Conservation (phyloP, 2,329 filamentous ascomycete genomes). For the Pyrenophora seminiperda region DNA sequence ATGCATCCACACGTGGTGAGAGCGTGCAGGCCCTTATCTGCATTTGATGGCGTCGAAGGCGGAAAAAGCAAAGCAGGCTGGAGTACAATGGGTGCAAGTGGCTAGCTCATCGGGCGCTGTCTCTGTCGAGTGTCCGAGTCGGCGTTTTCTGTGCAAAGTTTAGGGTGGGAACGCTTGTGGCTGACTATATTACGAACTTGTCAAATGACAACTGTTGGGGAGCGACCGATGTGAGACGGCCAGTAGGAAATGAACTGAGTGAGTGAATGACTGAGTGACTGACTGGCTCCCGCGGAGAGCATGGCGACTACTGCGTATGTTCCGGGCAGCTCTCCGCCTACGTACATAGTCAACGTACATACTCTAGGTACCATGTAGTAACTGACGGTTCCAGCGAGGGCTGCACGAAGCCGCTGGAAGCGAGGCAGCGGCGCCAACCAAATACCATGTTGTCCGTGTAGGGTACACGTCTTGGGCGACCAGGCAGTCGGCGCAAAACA, state of each 20-base stretch:
- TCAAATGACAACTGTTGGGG: constrained; percentile 8
- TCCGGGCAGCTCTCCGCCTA: too few species aligned
- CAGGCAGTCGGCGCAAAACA: constrained; percentile 1
- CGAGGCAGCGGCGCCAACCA: constrained; percentile 3
- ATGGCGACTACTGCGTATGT: constrained; percentile 8
- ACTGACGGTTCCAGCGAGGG: neutral
- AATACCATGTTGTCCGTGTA: too few species aligned
- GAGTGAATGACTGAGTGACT: too few species aligned
- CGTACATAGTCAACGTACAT: too few species aligned
- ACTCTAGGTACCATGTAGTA: too few species aligned
- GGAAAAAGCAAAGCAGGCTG: constrained; percentile 15
- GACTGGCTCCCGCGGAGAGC: neutral
- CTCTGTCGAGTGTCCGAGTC: neutral
- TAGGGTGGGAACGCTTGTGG: constrained; percentile 9
- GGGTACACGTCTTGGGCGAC: neutral
- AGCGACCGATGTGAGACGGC: constrained; percentile 11
- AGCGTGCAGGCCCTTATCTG: constrained; percentile 22
- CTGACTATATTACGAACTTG: constrained; percentile 6
- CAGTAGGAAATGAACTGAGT: neutral
- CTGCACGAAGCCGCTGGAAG: constrained; percentile 9
- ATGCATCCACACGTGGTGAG: constrained; percentile 37
- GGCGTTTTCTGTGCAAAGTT: constrained; percentile 11
- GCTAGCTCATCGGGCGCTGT: constrained; percentile 18
- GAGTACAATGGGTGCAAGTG: constrained; percentile 12
- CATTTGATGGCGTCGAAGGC: constrained; percentile 9